These are phyloP conservation scores for Thermothelomyces thermophilus DNA, from an alignment of 2,329 filamentous ascomycete species.

Conservation along the genomic window DNA sequence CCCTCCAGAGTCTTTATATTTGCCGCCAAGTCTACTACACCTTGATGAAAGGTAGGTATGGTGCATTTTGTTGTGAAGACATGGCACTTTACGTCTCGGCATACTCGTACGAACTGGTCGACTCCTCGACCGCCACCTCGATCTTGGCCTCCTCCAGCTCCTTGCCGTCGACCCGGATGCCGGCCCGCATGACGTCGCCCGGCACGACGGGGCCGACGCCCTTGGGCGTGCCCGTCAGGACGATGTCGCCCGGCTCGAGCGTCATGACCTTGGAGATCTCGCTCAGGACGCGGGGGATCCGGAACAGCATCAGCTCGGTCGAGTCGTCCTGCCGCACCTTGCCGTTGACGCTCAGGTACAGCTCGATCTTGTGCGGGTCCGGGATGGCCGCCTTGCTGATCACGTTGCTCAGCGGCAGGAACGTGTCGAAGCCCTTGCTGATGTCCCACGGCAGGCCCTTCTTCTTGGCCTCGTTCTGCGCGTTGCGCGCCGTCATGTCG, in stretches of 20 bases:
- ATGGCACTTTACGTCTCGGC: constrained; percentile 53
- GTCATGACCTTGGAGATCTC: constrained; percentile 96
- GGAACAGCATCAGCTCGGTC: constrained; percentile 91
- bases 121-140: constrained; percentile 76
- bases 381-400: constrained; percentile 75
- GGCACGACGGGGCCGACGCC: constrained; percentile 81
- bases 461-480: constrained; percentile 94
- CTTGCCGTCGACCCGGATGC: constrained; percentile 70
- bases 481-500: constrained; percentile 95
- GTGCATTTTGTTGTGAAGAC: too few species aligned
- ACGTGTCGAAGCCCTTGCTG: constrained; percentile 96
- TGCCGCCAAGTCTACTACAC: too few species aligned
- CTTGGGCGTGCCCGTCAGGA: constrained; percentile 95
- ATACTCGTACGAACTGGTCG: constrained; percentile 70
- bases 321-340: constrained; percentile 74
- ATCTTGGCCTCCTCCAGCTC: constrained; percentile 80
- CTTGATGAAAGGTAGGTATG: too few species aligned
- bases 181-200: constrained; percentile 82
- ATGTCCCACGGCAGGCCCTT: constrained; percentile 96
- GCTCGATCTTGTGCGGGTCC: constrained; percentile 80
- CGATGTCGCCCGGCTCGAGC: constrained; percentile 82
- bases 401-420: constrained; percentile 76
- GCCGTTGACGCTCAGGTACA: constrained; percentile 80
- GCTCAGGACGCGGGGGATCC: constrained; percentile 76
- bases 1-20: too few species aligned